Base-by-base conservation (phyloP, 345 rosid species). In the Raphanus raphanistrum region DNA sequence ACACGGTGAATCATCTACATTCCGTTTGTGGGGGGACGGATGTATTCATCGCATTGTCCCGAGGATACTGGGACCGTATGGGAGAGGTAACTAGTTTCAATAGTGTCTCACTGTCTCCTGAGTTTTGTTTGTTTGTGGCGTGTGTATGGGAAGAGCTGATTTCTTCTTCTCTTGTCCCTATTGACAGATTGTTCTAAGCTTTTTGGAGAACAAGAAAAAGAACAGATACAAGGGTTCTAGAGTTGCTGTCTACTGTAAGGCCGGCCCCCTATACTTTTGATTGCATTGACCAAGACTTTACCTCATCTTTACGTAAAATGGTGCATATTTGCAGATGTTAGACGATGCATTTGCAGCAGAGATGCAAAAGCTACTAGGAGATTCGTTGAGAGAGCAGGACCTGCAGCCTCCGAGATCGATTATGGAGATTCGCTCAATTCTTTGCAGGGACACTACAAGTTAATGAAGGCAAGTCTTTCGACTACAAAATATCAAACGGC, bases 1-100 rank as follows among this genome's bases (percentile, higher is more conserved):
- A 82, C 33, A 86, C 96, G 66, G 83, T 92, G 26, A 89, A 89
- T 84, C 94, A 90, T 72, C 88, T 95, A 59, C 98, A 92, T 33
- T 79, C 86, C 11, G 80, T 90, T 45, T 88, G 89, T n/a, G 97
- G 87, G 85, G 97, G 87, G 85, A 84, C 87, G 73, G 90, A 84
- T 15, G 96, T 95, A 21, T 95, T 95, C 81, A 82, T 91, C 38
- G 88, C 92, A 35, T 82, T 95, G 62, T 91, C 93, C 45, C 87
- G 98, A 41, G 97, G 96, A 60, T 95, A 86, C 72, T 95, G 99
- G 99, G 99, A 95, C 72, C 90, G 90, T 54, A 91, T 91, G 91
- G 98, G 98, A 74, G 92, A 88, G 89, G 98, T 90, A 73, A 82
- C 76, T 50, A 62, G 28, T 28, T 17, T 54, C 12, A 28, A 17